Evolutionary conservation across 805 yeast species (phyloP).

Genomic region (Helenozyma baotianmanensis): DNA sequence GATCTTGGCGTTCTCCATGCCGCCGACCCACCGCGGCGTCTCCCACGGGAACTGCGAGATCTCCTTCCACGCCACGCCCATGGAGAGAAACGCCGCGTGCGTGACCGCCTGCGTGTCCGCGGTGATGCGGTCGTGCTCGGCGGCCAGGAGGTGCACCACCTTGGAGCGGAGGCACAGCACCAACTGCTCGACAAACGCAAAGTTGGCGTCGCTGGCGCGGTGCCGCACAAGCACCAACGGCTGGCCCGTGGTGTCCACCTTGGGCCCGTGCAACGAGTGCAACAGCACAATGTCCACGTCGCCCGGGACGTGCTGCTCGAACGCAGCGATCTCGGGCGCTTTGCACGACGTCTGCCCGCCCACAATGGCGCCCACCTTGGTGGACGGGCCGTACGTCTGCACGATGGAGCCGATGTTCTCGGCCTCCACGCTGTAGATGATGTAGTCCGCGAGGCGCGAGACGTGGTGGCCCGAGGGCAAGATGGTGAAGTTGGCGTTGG

Average conservation of each 20-base stretch:
- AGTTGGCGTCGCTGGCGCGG: conserved; percentile 51
- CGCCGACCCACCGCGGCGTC: conserved; percentile 81
- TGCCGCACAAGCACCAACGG: conserved; percentile 86
- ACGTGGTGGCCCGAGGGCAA: conserved; percentile 80
- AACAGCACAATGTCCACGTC: conserved; percentile 83
- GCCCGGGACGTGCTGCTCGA: conserved; percentile 66
- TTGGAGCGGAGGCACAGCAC: conserved; percentile 75
- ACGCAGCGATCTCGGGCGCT: conserved; percentile 81
- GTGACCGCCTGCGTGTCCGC: conserved; percentile 99
- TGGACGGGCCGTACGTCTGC: conserved; percentile 72
- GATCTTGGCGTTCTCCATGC: conserved; percentile 92
- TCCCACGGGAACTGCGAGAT: conserved; percentile 89
- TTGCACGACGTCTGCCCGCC: conserved; percentile 99
- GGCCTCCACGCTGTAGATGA: conserved; percentile 91
- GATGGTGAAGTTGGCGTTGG: conserved; percentile 47
- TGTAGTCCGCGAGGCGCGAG: conserved; percentile 74
- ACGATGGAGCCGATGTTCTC: conserved; percentile 75
- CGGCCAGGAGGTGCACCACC: conserved; percentile 71
- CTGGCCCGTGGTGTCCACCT: conserved; percentile 83
- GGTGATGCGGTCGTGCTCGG: conserved; percentile 88
- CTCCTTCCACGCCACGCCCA: conserved; percentile 95
- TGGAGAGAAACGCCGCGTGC: conserved; percentile 92
- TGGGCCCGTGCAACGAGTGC: conserved; percentile 94
- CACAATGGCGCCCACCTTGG: conserved; percentile 82
- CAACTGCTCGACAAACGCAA: conserved; percentile 57